Conservation (phyloP, 2,329 filamentous ascomycete species). For the Venturia carpophila region DNA sequence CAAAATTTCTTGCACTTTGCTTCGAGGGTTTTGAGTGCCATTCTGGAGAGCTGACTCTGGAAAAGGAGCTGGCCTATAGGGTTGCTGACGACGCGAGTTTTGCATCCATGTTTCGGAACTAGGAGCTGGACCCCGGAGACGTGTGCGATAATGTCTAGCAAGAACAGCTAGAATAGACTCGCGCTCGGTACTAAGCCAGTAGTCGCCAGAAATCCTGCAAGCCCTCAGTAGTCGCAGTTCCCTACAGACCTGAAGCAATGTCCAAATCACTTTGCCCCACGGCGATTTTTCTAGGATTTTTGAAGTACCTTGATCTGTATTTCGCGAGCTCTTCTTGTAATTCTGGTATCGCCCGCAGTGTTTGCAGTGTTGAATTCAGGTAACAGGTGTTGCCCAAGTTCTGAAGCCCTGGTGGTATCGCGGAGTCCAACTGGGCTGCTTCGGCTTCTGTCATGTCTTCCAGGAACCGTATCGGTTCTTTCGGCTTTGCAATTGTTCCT, state of each 20-base stretch:
- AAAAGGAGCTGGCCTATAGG: not conserved
- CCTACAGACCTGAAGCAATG: not conserved
- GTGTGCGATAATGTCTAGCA: no score
- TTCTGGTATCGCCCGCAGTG: slow-evolving; percentile 80
- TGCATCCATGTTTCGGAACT: not conserved
- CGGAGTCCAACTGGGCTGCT: slow-evolving; percentile 70
- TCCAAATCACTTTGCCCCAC: slow-evolving; percentile 18
- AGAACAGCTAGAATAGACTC: not conserved
- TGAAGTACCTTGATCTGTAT: slow-evolving; percentile 43
- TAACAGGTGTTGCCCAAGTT: slow-evolving; percentile 99
- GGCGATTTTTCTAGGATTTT: slow-evolving; percentile 26
- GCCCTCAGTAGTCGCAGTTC: not conserved
- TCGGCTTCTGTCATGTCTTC: slow-evolving; percentile 98
- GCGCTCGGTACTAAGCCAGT: not conserved
- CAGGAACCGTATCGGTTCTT: slow-evolving; percentile 75
- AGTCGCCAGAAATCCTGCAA: not conserved
- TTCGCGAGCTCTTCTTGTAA: slow-evolving; percentile 68
- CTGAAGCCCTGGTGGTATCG: slow-evolving; percentile 76
- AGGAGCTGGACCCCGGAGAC: not conserved
- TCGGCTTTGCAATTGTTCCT: slow-evolving; percentile 55
- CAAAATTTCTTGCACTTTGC: not conserved
- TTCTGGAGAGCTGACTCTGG: not conserved
- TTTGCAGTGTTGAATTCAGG: slow-evolving; percentile 94
- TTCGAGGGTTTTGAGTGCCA: not conserved
- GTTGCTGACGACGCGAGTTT: not conserved